A percentile compares a stretch with the other conserved stretches of the same genome.
phyloP scores from a whole-genome alignment of 495 filamentous ascomycete genomes.

The Aspergillus leporis region DNA sequence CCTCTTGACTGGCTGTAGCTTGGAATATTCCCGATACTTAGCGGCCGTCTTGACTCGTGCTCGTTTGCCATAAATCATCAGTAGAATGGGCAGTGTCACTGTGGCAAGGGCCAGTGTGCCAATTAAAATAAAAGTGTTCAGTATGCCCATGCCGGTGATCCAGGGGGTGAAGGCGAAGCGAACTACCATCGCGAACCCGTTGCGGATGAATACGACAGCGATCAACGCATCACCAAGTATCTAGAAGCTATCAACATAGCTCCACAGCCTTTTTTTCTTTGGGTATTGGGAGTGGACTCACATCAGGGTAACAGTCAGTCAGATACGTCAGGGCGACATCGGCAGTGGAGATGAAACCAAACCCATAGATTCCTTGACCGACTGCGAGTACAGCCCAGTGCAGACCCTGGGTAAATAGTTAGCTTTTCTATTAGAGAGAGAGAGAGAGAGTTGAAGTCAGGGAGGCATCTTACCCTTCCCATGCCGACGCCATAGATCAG shows the following conservation, averaged over 20 bases:
- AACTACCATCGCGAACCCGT: conserved; percentile 17
- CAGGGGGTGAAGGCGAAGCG: conserved; percentile 18
- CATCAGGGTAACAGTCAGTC: conserved; percentile 30
- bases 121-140: conserved; percentile 24
- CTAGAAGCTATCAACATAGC: no score
- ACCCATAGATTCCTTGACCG: conserved; percentile 28
- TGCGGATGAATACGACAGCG: conserved; percentile 22
- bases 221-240: conserved; percentile 22
- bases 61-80: conserved; percentile 21
- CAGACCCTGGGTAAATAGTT: conserved; percentile 17
- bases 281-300: conserved; percentile 17
- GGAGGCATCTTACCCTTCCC: conserved; percentile 18
- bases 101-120: conserved; percentile 14
- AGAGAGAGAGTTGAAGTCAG: no score
- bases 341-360: conserved; percentile 26
- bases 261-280: no score
- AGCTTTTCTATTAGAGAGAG: no score
- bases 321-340: conserved; percentile 32
- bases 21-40: conserved; percentile 16
- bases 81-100: conserved; percentile 11
- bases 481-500: conserved; percentile 39
- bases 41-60: conserved; percentile 9
- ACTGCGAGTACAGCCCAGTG: conserved; percentile 32
- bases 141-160: conserved; percentile 20
- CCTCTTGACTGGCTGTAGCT: conserved; percentile 9